These are phyloP conservation scores for Claviceps pazoutovae DNA, from an alignment of 2,329 filamentous ascomycete species.

Conservation along the genomic window DNA sequence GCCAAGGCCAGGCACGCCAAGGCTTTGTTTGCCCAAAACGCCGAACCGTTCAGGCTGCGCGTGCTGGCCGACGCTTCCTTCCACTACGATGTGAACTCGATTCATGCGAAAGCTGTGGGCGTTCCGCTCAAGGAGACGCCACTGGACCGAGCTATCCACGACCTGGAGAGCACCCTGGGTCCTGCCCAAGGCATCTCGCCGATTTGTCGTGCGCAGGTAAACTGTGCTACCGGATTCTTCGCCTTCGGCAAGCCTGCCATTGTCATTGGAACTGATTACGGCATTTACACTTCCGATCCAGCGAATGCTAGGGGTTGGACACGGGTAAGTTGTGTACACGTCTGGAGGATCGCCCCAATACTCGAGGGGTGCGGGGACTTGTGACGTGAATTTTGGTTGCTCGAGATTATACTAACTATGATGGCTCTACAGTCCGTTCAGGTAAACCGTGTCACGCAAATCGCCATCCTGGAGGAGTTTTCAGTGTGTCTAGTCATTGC, in stretches of 20 bases:
- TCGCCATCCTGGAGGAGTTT: conserved; percentile 91
- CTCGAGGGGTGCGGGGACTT: neutral
- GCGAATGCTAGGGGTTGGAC: conserved; percentile 84
- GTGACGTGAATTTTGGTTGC: neutral
- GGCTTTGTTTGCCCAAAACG: conserved; percentile 79
- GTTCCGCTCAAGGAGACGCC: conserved; percentile 84
- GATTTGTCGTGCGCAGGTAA: conserved; percentile 74
- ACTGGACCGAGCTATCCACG: conserved; percentile 76
- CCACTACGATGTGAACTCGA: conserved; percentile 53
- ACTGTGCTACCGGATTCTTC: conserved; percentile 84
- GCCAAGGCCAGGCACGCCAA: conserved; percentile 90
- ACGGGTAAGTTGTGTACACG: conserved; percentile 44
- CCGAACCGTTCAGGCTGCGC: conserved; percentile 83
- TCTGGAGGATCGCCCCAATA: neutral
- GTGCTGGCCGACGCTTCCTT: conserved; percentile 91
- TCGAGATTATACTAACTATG: neutral
- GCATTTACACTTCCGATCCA: conserved; percentile 79
- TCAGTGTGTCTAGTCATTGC: conserved; percentile 83
- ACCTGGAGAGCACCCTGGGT: conserved; percentile 70
- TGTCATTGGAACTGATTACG: conserved; percentile 88
- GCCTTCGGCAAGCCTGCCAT: conserved; percentile 76
- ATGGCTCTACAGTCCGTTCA: conserved; percentile 50
- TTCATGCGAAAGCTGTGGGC: conserved; percentile 43
- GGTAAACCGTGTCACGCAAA: conserved; percentile 68
- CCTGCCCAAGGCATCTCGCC: conserved; percentile 55